phyloP scores from a whole-genome alignment of 495 filamentous ascomycete species.

The Lasiosphaeria ovina region DNA sequence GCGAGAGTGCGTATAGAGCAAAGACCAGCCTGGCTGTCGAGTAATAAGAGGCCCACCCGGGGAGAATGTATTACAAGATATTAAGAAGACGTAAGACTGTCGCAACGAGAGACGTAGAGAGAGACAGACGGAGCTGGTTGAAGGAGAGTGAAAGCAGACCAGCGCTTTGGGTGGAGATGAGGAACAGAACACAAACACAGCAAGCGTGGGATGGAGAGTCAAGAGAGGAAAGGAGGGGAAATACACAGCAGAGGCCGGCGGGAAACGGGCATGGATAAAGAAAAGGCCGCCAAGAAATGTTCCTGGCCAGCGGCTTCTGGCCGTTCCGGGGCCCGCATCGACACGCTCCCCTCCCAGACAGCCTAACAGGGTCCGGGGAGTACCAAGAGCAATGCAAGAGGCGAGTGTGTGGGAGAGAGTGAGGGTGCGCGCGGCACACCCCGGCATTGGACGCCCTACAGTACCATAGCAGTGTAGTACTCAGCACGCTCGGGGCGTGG shows the following conservation, averaged over 20 bases:
- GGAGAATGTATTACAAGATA: constrained; percentile 40
- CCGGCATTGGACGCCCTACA: neutral
- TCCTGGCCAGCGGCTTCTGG: constrained; percentile 28
- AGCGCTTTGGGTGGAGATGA: constrained; percentile 44
- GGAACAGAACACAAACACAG: constrained; percentile 39
- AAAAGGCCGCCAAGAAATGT: constrained; percentile 21
- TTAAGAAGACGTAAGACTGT: constrained; percentile 25
- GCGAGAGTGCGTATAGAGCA: constrained; percentile 11
- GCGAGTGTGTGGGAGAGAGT: neutral
- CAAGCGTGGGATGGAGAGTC: constrained; percentile 19
- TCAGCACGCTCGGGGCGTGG: constrained; percentile 14
- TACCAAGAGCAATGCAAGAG: constrained; percentile 13
- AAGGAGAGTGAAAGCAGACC: constrained; percentile 57
- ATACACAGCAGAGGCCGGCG: constrained; percentile 22
- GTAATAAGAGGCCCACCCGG: constrained; percentile 27
- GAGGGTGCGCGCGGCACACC: neutral
- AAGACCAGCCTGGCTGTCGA: constrained; percentile 42
- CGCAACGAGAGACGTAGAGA: constrained; percentile 22
- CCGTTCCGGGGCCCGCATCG: constrained; percentile 33
- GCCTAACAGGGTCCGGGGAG: neutral
- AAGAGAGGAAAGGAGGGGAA: constrained; percentile 26
- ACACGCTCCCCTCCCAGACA: neutral
- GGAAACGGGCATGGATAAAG: constrained; percentile 41
- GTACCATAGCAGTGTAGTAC: neutral
- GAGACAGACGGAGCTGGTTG: constrained; percentile 35